Base-by-base conservation (phyloP, 371 early-diverging fungal genomes). In the Apophysomyces elegans region DNA sequence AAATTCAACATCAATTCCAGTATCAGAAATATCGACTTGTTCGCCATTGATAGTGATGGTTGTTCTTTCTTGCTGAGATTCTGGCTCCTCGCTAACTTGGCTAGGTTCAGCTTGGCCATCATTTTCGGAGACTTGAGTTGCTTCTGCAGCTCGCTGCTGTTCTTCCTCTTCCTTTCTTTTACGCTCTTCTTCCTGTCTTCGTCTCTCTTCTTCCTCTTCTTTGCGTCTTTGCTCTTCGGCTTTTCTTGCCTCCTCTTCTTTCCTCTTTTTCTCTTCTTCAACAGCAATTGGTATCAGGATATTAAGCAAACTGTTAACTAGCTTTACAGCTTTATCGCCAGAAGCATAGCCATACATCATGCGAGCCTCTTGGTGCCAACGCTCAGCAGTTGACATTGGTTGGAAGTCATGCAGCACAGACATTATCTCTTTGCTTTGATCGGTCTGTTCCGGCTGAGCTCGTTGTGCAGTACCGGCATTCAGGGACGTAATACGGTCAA, bases 1-100 rank as follows among this genome's bases (percentile, higher is more conserved):
- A 75, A 99, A 99, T 63, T 92, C 93, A 0, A 90, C 85, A 70
- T 99, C 99, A 56, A 98, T 97, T 21, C 96, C 98, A 41, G 94
- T 91, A 21, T 94, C 93, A 2, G 96, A 92, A 35, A 99, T 94
- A 70, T 99, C 98, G 0, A 96, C 85, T 62, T 78, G 65, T 47
- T 88, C 77, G 12, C 81, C 80, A 21, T 82, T 86, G 61, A 81
- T 79, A 73, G 75, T 84, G 2, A 79, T 75, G 5, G 80, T 78
- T 7, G 74, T 78, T 21, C 75, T 68, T 71, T n/a, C 95, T 77
- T 59, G 77, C 43, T 50, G 21, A 18, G n/a, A 16, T 2, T 50
- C 54, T 18, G 54, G 5, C 11, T 50, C 54, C 21, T 50, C 54
- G 21, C 8, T 16, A 21, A 26, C 54, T 21, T 50, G 54, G 35